phyloP scores from a whole-genome alignment of 2,329 filamentous ascomycete species.

The Macrophomina pseudophaseolina region DNA sequence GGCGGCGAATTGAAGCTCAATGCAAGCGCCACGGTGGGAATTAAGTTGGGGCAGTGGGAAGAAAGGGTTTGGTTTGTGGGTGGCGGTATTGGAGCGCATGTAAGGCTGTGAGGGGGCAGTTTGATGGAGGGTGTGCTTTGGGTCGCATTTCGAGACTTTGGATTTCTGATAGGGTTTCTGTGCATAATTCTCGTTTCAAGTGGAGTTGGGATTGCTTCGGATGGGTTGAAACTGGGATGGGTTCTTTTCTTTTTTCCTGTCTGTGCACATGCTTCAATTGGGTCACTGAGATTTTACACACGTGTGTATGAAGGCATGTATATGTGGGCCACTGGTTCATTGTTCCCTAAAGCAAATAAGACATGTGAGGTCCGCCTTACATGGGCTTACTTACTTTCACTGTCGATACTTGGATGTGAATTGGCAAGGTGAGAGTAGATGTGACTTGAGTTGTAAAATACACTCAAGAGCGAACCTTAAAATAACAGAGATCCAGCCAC shows the following conservation, averaged over 20 bases:
- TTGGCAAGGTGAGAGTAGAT: too few relatives aligned
- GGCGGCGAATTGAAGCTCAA: slow-evolving; percentile 81
- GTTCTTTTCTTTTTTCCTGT: background rate
- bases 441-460: too few relatives aligned
- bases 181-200: background rate
- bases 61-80: slow-evolving; percentile 64
- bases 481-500: too few relatives aligned
- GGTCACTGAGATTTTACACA: background rate
- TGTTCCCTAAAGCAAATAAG: background rate
- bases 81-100: slow-evolving; percentile 53
- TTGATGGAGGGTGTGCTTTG: background rate
- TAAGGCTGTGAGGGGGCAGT: slow-evolving; percentile 43
- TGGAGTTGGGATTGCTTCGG: background rate
- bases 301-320: background rate
- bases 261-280: background rate
- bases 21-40: slow-evolving; percentile 74
- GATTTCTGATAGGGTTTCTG: background rate
- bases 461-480: too few relatives aligned
- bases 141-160: background rate
- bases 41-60: slow-evolving; percentile 76
- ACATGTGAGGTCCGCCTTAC: background rate
- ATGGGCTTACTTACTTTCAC: too few relatives aligned
- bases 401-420: too few relatives aligned
- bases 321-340: background rate
- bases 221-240: background rate